phyloP scores from a whole-genome alignment of 768 basidiomycete species.

The Russula sp. region DNA sequence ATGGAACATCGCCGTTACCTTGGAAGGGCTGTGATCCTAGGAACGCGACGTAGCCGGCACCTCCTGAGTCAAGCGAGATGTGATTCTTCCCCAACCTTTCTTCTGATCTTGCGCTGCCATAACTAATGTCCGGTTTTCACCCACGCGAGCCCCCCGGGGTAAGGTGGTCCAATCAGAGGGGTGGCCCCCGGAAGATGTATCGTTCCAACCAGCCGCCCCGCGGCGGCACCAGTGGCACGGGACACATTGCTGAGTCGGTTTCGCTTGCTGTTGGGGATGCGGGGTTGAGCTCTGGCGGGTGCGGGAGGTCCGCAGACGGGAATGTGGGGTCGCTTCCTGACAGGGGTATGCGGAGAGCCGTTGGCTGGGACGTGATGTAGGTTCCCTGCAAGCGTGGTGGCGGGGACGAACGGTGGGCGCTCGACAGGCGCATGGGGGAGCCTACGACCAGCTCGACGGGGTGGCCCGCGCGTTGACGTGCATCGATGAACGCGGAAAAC shows the following conservation, averaged over 20 bases:
- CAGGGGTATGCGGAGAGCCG: background rate
- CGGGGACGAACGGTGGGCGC: too few relatives aligned
- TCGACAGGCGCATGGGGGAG: background rate
- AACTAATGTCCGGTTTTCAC: too few relatives aligned
- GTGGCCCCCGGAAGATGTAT: background rate
- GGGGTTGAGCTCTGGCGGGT: background rate
- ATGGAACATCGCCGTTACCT: too few relatives aligned
- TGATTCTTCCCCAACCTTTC: too few relatives aligned
- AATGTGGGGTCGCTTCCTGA: too few relatives aligned
- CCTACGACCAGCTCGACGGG: background rate
- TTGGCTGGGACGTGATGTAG: background rate
- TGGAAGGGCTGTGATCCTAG: too few relatives aligned
- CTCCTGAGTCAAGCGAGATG: too few relatives aligned
- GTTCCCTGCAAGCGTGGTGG: background rate
- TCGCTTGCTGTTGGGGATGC: background rate
- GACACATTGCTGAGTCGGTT: background rate
- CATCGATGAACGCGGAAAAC: background rate
- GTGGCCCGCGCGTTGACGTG: background rate
- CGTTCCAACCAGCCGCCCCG: background rate
- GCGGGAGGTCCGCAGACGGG: too few relatives aligned
- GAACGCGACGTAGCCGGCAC: too few relatives aligned
- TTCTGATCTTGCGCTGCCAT: too few relatives aligned
- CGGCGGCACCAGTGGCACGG: background rate
- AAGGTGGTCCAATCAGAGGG: background rate
- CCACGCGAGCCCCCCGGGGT: too few relatives aligned